Conservation (phyloP, 495 filamentous ascomycete species). For the Podospora anserina region DNA sequence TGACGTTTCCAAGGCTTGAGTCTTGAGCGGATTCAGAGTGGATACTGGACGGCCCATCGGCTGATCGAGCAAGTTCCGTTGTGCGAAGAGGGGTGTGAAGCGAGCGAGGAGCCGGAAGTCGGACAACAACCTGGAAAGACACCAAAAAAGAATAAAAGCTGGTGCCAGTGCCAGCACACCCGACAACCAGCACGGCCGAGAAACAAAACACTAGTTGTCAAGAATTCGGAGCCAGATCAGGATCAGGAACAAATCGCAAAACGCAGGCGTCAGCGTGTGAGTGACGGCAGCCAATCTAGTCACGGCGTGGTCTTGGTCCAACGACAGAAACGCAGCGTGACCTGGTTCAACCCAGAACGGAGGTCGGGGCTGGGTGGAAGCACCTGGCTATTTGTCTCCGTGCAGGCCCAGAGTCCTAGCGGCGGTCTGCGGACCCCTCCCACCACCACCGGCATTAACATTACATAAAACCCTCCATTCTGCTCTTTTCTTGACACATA, state of each 20-base stretch:
- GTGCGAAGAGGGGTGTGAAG: constrained; percentile 1
- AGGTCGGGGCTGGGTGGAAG: constrained; percentile 24
- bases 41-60: constrained; percentile 12
- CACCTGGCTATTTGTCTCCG: constrained; percentile 29
- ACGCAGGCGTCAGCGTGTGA: neutral
- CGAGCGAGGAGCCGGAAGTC: constrained; percentile 4
- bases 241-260: neutral
- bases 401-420: constrained; percentile 23
- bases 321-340: constrained; percentile 24
- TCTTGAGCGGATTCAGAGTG: constrained; percentile 13
- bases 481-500: constrained; percentile 48
- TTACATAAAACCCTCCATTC: constrained; percentile 55
- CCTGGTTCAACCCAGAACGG: constrained; percentile 26
- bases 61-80: constrained; percentile 9
- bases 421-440: constrained; percentile 34
- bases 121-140: neutral
- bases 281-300: constrained; percentile 11
- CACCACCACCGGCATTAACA: constrained; percentile 43
- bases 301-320: constrained; percentile 7
- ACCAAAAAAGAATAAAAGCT: neutral
- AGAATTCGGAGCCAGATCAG: constrained; percentile 4
- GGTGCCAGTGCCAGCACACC: constrained; percentile 10
- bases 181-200: neutral
- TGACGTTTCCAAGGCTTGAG: constrained; percentile 9
- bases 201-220: neutral